Base-by-base conservation (phyloP, 2,329 filamentous ascomycete genomes). In the Diaporthe helianthi region DNA sequence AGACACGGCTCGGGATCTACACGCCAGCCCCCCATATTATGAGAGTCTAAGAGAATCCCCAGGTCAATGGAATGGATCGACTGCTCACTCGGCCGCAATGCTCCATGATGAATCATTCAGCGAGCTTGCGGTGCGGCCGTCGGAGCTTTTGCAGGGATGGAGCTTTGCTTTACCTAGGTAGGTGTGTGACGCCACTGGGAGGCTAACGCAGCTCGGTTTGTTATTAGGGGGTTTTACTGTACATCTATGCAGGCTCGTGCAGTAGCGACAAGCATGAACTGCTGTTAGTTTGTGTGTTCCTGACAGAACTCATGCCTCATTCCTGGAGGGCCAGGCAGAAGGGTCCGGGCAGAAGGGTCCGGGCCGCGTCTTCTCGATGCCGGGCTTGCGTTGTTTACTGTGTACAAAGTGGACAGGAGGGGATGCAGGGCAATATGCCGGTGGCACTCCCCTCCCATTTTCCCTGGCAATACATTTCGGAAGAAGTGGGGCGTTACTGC, bases 111-210 rank as follows among this genome's bases (percentile, higher is more conserved):
- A 63, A 49, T 63, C 52, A 55, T 67, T 36, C 51, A 29, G 26
- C 33, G 38, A 41, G 41, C 55, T 46, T 33, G 38, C 24, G 10
- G 13, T 22, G 12, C 19, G 15, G 41, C 44, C 17, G 19, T 60
- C 38, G 17, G 29, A 4, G 22, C 65, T 31, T 49, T 46, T 49
- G 41, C 65, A 67, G 52, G 65, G 65, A 67, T 67, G 44, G 10
- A 67, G 65, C 65, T 67, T 33, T 49, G 52, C 36, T 38, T 15
- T 6, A n/a, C n/a, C n/a, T n/a, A n/a, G n/a, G n/a, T n/a, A 10
- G 19, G n/a, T 8, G 13, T n/a, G 52, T 38, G 41, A 26, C 65
- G 44, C 24, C 17, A 2, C 22, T 44, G 29, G 3, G 13, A 24
- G 41, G 8, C 52, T 60, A 67, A 51, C 55, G 65, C 41, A 36